Base-by-base conservation (phyloP, 1,284 basidiomycete species). In the Microbotryomycetes sp. region DNA sequence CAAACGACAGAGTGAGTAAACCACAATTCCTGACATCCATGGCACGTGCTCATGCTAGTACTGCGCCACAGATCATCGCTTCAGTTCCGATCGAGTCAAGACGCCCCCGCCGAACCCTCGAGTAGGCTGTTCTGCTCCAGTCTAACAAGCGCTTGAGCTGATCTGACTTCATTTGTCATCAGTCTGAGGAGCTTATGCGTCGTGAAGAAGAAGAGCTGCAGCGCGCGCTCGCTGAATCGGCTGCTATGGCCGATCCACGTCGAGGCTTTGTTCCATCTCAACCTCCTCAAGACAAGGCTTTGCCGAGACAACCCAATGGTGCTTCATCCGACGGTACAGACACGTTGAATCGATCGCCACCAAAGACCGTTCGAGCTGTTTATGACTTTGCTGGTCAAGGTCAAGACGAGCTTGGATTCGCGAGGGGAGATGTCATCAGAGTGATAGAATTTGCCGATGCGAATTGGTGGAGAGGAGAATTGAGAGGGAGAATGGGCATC, bases 391-490 rank as follows among this genome's bases (percentile, higher is more conserved):
- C 88, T 50, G 87, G 92, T 0, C 85, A 86, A 0, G 92, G 96
- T 73, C 82, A 86, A 0, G 94, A 93, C 15, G 96, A 98, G 76
- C 81, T 99, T 5, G 85, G 86, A 1, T 97, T 99, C 74, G 85
- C 89, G 60, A 88, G 89, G 69, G 96, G 93, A 3, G 96, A 98
- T 71, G 80, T 97, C 56, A 93, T 98, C 78, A 92, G 93, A 70
- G 94, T 97, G 16, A 85, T 98, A 12, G 92, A 97, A 75, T 84
- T 90, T 48, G 89, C 88, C 28, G 97, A 97, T 78, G 88, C 92
- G 72, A 92, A 97, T 74, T 99, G 96, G 96, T 98, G 94, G 93
- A 81, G 91, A 51, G 96, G 96, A 2, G 93, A 97, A 70, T 77
- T 92, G 46, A 88, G 88, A 70, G 92, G 93, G 1, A 81, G 89